Conservation (phyloP, 176 grass and related monocot species). For the Typha latifolia region DNA sequence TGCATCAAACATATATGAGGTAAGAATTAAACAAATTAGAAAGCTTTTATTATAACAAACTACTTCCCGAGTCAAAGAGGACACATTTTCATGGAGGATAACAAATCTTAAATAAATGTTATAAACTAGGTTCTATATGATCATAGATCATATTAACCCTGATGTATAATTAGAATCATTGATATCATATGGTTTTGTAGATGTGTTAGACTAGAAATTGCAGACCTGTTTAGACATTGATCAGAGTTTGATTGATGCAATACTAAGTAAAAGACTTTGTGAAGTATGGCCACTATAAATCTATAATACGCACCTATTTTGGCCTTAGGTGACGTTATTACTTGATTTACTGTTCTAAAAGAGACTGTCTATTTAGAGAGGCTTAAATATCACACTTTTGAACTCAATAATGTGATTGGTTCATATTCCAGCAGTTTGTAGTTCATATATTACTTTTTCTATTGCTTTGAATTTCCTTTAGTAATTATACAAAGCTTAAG, state of each 20-base stretch:
- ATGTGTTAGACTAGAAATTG: neutral
- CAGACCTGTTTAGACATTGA: neutral
- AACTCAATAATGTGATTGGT: no score
- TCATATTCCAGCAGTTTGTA: no score
- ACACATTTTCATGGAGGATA: no score
- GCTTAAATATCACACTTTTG: no score
- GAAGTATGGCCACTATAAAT: neutral
- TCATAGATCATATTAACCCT: neutral
- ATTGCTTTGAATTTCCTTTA: no score
- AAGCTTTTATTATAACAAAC: neutral
- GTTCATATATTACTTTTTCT: no score
- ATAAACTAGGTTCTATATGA: neutral
- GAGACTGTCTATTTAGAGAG: no score
- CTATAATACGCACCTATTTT: neutral
- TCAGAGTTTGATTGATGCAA: neutral
- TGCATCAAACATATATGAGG: conserved; percentile 33
- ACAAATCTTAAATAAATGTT: no score
- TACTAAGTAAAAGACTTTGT: neutral
- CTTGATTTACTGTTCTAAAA: neutral
- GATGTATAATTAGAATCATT: neutral
- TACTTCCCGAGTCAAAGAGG: neutral
- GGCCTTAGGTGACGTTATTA: no score
- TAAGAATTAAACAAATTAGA: conserved; percentile 15
- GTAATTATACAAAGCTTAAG: no score
- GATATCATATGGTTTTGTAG: neutral